Conservation (phyloP, 306 rosid species). For the Trifolium dubium region DNA sequence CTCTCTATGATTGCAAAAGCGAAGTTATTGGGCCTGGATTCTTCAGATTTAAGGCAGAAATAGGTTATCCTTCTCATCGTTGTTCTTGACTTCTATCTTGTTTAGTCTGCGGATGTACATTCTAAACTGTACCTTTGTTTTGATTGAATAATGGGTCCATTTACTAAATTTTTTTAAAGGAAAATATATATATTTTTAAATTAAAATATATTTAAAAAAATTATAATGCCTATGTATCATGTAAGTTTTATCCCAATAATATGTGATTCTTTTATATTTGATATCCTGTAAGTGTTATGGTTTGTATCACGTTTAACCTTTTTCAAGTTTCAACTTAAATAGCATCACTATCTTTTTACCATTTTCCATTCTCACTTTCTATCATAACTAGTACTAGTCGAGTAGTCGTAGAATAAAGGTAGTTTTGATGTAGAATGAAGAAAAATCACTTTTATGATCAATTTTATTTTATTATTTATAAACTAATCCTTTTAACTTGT, state of each 20-base stretch:
- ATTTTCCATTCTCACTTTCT: not conserved
- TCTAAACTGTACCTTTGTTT: constrained; percentile 20
- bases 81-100: constrained; percentile 29
- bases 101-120: constrained; percentile 15
- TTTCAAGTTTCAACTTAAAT: constrained; percentile 22
- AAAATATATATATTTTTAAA: not conserved
- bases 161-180: not conserved
- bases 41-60: constrained; percentile 97
- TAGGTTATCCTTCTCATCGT: constrained; percentile 61
- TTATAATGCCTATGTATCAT: not conserved
- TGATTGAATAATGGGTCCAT: not conserved
- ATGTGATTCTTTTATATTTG: constrained; percentile 8
- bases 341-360: not conserved
- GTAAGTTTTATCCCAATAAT: constrained; percentile 13
- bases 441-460: not conserved
- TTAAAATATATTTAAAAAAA: not conserved
- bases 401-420: not conserved
- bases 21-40: constrained; percentile 99
- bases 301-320: constrained; percentile 10
- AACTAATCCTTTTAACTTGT: not conserved
- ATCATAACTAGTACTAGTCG: not conserved
- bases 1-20: constrained; percentile 97
- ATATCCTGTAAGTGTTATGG: not conserved
- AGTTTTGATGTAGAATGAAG: constrained; percentile 9
- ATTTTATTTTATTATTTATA: not conserved